A percentile compares a stretch with the other conserved stretches of the same genome.
Conservation (phyloP, 2,329 filamentous ascomycete genomes). For the Botryotinia calthae region DNA sequence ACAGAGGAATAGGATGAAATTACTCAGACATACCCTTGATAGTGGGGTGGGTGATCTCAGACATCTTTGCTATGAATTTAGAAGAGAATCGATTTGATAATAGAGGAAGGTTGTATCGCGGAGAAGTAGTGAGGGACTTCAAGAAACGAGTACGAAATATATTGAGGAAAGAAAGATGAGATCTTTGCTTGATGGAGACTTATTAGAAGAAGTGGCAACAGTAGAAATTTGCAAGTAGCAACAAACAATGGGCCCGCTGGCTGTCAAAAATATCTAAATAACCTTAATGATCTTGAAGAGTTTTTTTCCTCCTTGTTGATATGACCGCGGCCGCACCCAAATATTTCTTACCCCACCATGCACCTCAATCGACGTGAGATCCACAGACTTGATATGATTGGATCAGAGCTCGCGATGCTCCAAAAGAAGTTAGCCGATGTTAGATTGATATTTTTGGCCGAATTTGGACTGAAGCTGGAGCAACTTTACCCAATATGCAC, state of each 20-base stretch:
- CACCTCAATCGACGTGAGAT: not conserved
- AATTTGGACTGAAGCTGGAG: not conserved
- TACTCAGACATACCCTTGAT: constrained; percentile 52
- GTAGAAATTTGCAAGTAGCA: not conserved
- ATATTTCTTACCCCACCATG: constrained; percentile 1
- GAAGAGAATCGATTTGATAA: not conserved
- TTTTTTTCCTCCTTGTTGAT: not conserved
- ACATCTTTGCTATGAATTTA: constrained; percentile 41
- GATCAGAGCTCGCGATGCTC: not conserved
- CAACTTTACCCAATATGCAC: not conserved
- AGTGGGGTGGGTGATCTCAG: constrained; percentile 55
- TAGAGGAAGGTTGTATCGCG: not conserved
- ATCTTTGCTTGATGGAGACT: not conserved
- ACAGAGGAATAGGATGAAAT: not conserved
- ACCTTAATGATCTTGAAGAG: not conserved
- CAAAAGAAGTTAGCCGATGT: not conserved
- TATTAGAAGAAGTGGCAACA: not conserved
- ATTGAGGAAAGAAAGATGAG: not conserved
- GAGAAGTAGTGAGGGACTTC: not conserved
- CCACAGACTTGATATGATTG: not conserved
- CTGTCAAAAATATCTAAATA: not conserved
- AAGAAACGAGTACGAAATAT: constrained; percentile 1
- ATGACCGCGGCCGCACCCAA: not conserved
- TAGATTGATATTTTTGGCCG: not conserved
- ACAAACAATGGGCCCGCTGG: not conserved